A percentile compares a stretch with the other conserved stretches of the same genome.
Conservation (phyloP, 2,329 filamentous ascomycete genomes). For the Ascochyta lentis region DNA sequence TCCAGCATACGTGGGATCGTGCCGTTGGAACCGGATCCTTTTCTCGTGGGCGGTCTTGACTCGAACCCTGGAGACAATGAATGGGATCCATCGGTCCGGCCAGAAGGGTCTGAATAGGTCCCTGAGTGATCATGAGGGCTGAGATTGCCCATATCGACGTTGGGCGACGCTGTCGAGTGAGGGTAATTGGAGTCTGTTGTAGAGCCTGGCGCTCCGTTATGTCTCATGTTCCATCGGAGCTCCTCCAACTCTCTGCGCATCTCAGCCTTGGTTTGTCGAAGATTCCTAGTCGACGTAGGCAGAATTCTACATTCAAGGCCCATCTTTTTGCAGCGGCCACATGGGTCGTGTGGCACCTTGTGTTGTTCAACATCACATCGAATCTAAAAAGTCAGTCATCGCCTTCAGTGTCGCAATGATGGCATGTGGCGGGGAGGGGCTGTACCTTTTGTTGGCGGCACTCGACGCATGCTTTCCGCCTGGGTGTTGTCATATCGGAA, state of each 20-base stretch:
- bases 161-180: constrained; percentile 37
- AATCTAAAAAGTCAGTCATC: constrained; percentile 37
- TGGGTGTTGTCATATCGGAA: constrained; percentile 41
- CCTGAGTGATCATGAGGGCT: constrained; percentile 35
- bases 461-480: constrained; percentile 48
- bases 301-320: constrained; percentile 45
- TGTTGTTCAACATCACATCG: constrained; percentile 49
- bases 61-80: constrained; percentile 42
- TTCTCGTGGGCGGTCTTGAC: constrained; percentile 33
- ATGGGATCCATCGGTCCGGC: constrained; percentile 33
- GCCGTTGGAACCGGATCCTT: constrained; percentile 22
- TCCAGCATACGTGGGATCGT: constrained; percentile 40
- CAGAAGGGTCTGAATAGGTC: constrained; percentile 40
- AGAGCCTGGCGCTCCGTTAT: constrained; percentile 22
- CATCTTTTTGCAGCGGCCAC: constrained; percentile 47
- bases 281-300: constrained; percentile 46
- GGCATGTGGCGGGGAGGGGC: constrained; percentile 2
- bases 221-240: constrained; percentile 45
- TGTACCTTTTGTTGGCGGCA: constrained; percentile 49
- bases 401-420: constrained; percentile 2
- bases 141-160: constrained; percentile 36
- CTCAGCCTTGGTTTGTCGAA: constrained; percentile 48
- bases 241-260: constrained; percentile 48
- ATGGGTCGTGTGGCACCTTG: constrained; percentile 47
- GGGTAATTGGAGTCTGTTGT: constrained; percentile 33